Evolutionary conservation across 2,329 filamentous ascomycete species (phyloP).

Genomic region (Colletotrichum navitas): DNA sequence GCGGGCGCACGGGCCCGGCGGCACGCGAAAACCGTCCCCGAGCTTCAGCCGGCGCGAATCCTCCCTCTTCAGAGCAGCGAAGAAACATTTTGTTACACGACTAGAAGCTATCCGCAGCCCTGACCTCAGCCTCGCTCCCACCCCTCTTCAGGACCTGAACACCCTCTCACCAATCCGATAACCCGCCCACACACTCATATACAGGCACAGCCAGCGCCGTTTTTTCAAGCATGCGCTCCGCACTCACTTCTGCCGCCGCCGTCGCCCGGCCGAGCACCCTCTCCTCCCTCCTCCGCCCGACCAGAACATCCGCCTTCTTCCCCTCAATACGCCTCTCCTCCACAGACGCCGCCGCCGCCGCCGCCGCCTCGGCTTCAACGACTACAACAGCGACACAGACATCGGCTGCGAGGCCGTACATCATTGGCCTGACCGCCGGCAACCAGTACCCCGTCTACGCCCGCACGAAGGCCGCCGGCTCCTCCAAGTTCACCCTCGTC

Average conservation of each 20-base stretch:
- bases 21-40: conserved; percentile 21
- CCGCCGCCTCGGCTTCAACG: conserved; percentile 3
- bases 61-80: background rate
- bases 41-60: conserved; percentile 42
- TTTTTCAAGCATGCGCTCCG: conserved; percentile 10
- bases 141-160: background rate
- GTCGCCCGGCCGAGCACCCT: conserved; percentile 2
- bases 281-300: conserved; percentile 8
- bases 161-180: background rate
- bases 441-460: conserved; percentile 84
- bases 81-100: conserved; percentile 35
- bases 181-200: background rate
- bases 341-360: conserved; percentile 21
- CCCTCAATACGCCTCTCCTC: conserved; percentile 37
- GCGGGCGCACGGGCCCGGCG: background rate
- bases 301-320: conserved; percentile 22
- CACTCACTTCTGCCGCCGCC: conserved; percentile 7
- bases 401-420: conserved; percentile 67
- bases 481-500: conserved; percentile 78
- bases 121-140: background rate
- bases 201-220: too few species aligned
- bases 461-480: conserved; percentile 79
- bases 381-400: conserved; percentile 42
- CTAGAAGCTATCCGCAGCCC: background rate
- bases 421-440: conserved; percentile 77